phyloP scores from a whole-genome alignment of 495 filamentous ascomycete genomes.

The Aspergillus asperescens region DNA sequence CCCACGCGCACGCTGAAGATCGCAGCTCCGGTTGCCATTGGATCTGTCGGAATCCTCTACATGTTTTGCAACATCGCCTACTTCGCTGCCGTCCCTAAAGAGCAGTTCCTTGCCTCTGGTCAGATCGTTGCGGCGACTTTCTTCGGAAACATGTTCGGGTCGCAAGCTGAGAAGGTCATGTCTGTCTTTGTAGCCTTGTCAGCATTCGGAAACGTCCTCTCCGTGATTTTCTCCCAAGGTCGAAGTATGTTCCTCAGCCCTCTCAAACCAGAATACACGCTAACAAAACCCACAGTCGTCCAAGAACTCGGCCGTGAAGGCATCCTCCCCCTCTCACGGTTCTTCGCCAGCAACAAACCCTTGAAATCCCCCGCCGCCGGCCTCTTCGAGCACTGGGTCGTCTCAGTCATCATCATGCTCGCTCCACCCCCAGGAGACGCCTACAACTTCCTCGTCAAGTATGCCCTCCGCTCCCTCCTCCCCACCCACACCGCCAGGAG shows the following conservation, averaged over 20 bases:
- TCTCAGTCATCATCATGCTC: constrained; percentile 56
- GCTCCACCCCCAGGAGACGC: constrained; percentile 60
- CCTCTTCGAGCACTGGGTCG: constrained; percentile 56
- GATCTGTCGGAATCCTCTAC: constrained; percentile 57
- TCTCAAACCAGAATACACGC: not conserved
- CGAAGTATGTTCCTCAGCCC: constrained; percentile 35
- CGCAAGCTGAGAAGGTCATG: constrained; percentile 52
- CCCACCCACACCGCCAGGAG: constrained; percentile 20
- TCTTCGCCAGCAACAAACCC: constrained; percentile 63
- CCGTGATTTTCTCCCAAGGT: constrained; percentile 64
- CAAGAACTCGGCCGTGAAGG: constrained; percentile 64
- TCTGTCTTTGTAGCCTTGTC: constrained; percentile 69
- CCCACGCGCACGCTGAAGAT: constrained; percentile 58
- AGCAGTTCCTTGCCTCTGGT: constrained; percentile 55
- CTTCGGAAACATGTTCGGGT: constrained; percentile 64
- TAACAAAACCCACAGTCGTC: constrained; percentile 34
- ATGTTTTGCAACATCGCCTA: constrained; percentile 69
- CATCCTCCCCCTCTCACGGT: constrained; percentile 53
- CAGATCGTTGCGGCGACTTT: constrained; percentile 59
- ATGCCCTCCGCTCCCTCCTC: constrained; percentile 20
- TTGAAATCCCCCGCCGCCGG: constrained; percentile 57
- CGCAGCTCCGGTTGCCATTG: constrained; percentile 58
- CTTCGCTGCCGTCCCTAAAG: constrained; percentile 61
- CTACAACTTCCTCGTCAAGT: constrained; percentile 61
- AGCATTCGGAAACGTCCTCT: constrained; percentile 65